phyloP scores from a whole-genome alignment of 1,284 basidiomycete species.

The Marasmius tenuissimus region DNA sequence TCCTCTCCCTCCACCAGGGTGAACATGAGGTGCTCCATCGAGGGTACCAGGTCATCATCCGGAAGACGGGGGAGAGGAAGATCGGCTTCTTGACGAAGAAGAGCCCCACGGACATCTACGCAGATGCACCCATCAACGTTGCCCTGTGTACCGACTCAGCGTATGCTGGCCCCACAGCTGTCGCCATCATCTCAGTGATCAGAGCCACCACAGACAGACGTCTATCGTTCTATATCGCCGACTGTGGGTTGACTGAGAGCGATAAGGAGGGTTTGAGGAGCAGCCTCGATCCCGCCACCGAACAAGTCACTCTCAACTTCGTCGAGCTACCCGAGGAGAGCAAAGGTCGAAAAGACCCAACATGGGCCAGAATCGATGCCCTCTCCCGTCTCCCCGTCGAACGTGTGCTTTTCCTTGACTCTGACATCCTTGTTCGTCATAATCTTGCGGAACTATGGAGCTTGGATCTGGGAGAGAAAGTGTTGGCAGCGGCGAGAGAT shows the following conservation, averaged over 20 bases:
- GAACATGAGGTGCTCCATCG: slow-evolving; percentile 42
- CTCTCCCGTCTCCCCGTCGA: slow-evolving; percentile 46
- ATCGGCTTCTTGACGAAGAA: slow-evolving; percentile 46
- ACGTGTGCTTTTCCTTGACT: slow-evolving; percentile 52
- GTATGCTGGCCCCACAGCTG: slow-evolving; percentile 50
- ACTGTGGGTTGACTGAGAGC: slow-evolving; percentile 39
- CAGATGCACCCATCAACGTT: slow-evolving; percentile 41
- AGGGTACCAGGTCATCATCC: slow-evolving; percentile 52
- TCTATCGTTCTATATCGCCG: slow-evolving; percentile 50
- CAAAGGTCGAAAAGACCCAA: slow-evolving; percentile 29
- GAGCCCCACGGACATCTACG: not conserved
- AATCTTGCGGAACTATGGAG: slow-evolving; percentile 45
- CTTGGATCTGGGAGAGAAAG: slow-evolving; percentile 38
- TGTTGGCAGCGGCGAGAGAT: slow-evolving; percentile 46
- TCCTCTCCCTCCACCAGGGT: slow-evolving; percentile 48
- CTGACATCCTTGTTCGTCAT: slow-evolving; percentile 48
- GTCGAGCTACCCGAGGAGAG: slow-evolving; percentile 33
- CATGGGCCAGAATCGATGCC: slow-evolving; percentile 56
- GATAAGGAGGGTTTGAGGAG: slow-evolving; percentile 37
- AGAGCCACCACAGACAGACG: slow-evolving; percentile 34
- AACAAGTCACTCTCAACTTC: slow-evolving; percentile 41
- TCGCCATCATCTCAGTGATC: slow-evolving; percentile 43
- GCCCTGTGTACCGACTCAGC: slow-evolving; percentile 42
- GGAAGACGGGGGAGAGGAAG: slow-evolving; percentile 50
- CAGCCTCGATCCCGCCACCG: slow-evolving; percentile 18